Evolutionary conservation across 148 eudicot species (phyloP), one percentile per base, ranked within the genome.

Genomic region (Beta vulgaris): DNA sequence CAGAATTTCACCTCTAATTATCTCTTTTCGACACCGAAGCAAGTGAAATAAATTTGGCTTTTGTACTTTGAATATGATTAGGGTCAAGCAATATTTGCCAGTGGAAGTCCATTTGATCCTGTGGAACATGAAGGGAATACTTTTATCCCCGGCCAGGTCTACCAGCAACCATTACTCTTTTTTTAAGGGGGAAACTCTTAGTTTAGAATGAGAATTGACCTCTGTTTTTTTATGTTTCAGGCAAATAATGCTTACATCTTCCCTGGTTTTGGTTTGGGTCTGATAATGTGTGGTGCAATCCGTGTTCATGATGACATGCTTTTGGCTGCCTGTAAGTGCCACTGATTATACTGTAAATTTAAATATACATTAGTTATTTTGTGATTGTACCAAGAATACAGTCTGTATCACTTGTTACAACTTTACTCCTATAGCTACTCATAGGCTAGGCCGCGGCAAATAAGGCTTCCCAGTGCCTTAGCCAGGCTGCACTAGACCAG

Each of bases 171-270:
- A 12, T 2, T 44, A 36, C 53, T 23, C 16, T 54, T 42, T 64
- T 67, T 32, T 54, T 64, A 18, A 6, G 48, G 8, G 16, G 7
- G 26, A 42, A 18, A 43, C 54, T 32, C 18, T n/a, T 13, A 13
- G 39, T n/a, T 13, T 43, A 48, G 69, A 43, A 37, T 40, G 43
- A 51, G 3, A 66, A 48, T 46, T 72, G 29, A 72, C 58, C 16
- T 55, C 15, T 13, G 21, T 13, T 14, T 61, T 74, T 34, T 7
- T 43, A 13, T 63, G 72, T 66, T 84, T 72, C 91, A 90, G 98
- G 87, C 98, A 71, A 93, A 93, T 69, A 93, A 93, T 83, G 98
- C 98, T 68, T 93, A 93, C 74, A 84, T 93, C 76, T 93, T 93
- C 87, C 98, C 98, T 12, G 98, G 98, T 64, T 84, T 91, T 44